Evolutionary conservation across 2,329 filamentous ascomycete genomes (phyloP).

Genomic region (Hymenoscyphus fructigenus): DNA sequence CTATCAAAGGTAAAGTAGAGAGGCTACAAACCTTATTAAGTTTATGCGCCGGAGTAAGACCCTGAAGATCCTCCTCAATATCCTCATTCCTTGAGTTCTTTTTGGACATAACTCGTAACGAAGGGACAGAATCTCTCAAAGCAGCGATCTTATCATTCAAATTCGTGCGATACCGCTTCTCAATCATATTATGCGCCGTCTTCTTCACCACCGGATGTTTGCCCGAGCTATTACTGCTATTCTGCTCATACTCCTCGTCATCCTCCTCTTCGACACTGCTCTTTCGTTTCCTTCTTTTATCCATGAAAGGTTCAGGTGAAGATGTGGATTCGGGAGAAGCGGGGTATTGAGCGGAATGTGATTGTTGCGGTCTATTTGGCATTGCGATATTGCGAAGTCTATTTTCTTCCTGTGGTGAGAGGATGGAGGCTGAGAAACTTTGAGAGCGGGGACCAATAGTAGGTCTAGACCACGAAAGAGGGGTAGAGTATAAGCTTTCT

Average conservation of each 20-base stretch:
- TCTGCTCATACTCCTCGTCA: conserved; percentile 53
- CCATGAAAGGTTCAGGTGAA: conserved; percentile 39
- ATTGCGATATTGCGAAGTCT: conserved; percentile 62
- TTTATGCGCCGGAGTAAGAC: conserved; percentile 63
- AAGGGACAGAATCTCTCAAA: conserved; percentile 71
- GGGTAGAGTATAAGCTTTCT: conserved; percentile 32
- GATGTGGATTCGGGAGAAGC: conserved; percentile 44
- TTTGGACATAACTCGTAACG: conserved; percentile 54
- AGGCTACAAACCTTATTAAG: conserved; percentile 57
- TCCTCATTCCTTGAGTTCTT: conserved; percentile 54
- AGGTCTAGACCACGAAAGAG: conserved; percentile 31
- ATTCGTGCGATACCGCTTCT: conserved; percentile 81
- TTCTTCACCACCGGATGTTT: conserved; percentile 60
- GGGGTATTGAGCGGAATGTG: conserved; percentile 36
- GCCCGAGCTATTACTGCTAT: background rate
- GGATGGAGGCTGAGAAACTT: conserved; percentile 14
- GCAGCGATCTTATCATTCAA: conserved; percentile 81
- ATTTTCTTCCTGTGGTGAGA: conserved; percentile 29
- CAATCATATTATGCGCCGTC: conserved; percentile 81
- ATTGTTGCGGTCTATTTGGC: conserved; percentile 48
- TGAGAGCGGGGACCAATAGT: conserved; percentile 10
- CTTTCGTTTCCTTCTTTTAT: conserved; percentile 44
- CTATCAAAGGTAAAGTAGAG: background rate
- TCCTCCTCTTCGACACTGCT: conserved; percentile 32
- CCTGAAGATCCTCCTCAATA: conserved; percentile 57